phyloP scores from a whole-genome alignment of 129 eudicot genomes.

The Lonicera japonica region DNA sequence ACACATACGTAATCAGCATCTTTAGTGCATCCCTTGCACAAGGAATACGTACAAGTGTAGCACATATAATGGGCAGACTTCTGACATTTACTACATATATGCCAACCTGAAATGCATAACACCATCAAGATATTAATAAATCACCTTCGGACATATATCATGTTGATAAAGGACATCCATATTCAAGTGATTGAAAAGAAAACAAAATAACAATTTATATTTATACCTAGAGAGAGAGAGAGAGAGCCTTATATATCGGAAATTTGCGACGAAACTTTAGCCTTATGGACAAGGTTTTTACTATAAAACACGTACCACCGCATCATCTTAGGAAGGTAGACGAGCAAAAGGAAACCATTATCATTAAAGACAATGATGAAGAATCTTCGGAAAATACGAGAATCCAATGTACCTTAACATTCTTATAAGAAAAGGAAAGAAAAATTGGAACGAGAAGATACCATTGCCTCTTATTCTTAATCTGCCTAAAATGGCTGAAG shows the following conservation, averaged over 20 bases:
- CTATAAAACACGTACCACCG: too few relatives aligned
- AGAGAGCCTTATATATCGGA: too few relatives aligned
- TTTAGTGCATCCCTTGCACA: conserved; percentile 85
- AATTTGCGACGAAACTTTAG: too few relatives aligned
- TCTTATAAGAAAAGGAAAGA: too few relatives aligned
- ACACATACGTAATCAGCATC: conserved; percentile 68
- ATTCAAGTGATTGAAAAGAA: not conserved
- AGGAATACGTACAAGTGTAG: conserved; percentile 86
- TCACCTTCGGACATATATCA: not conserved
- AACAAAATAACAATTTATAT: too few relatives aligned
- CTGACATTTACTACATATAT: conserved; percentile 80
- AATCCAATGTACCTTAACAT: too few relatives aligned
- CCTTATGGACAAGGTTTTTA: too few relatives aligned
- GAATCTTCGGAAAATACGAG: not conserved
- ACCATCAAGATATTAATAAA: conserved; percentile 12
- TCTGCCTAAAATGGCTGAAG: too few relatives aligned
- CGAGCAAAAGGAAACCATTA: not conserved
- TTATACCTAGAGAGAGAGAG: too few relatives aligned
- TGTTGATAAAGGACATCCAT: conserved; percentile 4
- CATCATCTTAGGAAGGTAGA: too few relatives aligned
- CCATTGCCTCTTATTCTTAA: too few relatives aligned
- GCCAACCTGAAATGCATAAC: conserved; percentile 81
- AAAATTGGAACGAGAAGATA: too few relatives aligned
- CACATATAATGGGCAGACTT: conserved; percentile 81
- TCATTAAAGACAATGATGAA: not conserved